phyloP scores from a whole-genome alignment of 495 filamentous ascomycete genomes.

The Lasiosphaeriaceae sp. region DNA sequence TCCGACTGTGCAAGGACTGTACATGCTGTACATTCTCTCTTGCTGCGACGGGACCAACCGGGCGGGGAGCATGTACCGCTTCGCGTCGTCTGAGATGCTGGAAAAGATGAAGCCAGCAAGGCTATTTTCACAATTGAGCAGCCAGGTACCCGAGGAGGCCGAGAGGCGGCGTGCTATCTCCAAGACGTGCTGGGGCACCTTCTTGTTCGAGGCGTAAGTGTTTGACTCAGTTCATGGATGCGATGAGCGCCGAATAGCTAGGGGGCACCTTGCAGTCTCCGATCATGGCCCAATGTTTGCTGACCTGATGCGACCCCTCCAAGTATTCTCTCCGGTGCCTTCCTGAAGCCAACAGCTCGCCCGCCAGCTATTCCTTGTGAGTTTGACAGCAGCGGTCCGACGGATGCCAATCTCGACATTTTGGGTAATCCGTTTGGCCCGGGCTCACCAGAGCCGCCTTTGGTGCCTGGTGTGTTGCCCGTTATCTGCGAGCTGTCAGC shows the following conservation, averaged over 20 bases:
- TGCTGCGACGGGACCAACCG: conserved; percentile 13
- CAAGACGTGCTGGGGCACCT: conserved; percentile 14
- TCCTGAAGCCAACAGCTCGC: not conserved
- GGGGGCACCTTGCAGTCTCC: not conserved
- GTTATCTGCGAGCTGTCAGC: not conserved
- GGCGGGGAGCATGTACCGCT: conserved; percentile 16
- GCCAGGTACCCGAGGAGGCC: conserved; percentile 1
- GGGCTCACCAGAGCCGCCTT: not conserved
- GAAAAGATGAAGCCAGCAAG: conserved; percentile 6
- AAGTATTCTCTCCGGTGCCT: not conserved
- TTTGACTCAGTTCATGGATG: conserved; percentile 8
- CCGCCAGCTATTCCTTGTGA: not conserved
- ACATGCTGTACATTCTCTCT: conserved; percentile 8
- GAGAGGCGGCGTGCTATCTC: conserved; percentile 7
- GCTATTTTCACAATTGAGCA: conserved; percentile 1
- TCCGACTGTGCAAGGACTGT: conserved; percentile 14
- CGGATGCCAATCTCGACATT: not conserved
- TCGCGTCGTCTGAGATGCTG: conserved; percentile 18
- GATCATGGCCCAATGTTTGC: not conserved
- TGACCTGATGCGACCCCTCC: not conserved
- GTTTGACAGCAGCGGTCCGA: not conserved
- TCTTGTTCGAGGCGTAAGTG: conserved; percentile 14
- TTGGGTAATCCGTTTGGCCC: not conserved
- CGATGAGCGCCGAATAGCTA: conserved; percentile 2
- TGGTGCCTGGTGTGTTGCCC: not conserved